Evolutionary conservation across 305 asterid species (phyloP), one percentile per base, ranked within the genome.

Genomic region (Solanum aculeatissimum): DNA sequence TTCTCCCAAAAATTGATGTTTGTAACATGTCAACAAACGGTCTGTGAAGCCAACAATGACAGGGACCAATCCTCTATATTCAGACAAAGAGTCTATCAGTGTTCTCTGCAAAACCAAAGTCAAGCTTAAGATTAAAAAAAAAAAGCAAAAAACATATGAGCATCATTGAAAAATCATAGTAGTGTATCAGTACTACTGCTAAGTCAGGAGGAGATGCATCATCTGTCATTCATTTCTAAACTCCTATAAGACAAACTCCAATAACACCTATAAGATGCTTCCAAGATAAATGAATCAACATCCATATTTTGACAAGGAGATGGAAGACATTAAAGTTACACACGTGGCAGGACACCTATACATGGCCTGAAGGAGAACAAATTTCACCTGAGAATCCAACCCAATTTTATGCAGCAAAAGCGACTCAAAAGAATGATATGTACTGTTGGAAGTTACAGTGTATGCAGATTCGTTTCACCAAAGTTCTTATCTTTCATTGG

Each of bases 1-100:
- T 87, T 93, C 95, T 38, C 98, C 99, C 90, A 96, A 85, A 94
- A 92, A 91, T 55, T 84, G 87, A 89, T 96, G 99, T 65, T 90
- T 92, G 53, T 80, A 58, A 90, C 99, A 96, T 83, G 89, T 91
- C 94, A 95, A 82, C 85, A 95, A 92, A 53, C 99, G 97, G 85
- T 95, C 93, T 63, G 92, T 87, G 86, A 90, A 90, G 32, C 90
- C 87, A 85, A 92, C 95, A 84, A 90, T 88, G 25, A 95, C 92
- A 57, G 95, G 98, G 82, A 96, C 97, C 85, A 96, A 86, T 83
- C 97, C 94, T 81, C 87, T 92, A 88, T 75, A 92, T 86, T 94
- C 95, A 85, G 90, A 85, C 83, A 91, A 89, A 49, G 94, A 89
- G 62, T 90, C 92, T 84, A 94, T 91, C 38, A 96, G 92, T 91